Evolutionary conservation across 306 rosid species (phyloP).

Genomic region (Inga laurina): DNA sequence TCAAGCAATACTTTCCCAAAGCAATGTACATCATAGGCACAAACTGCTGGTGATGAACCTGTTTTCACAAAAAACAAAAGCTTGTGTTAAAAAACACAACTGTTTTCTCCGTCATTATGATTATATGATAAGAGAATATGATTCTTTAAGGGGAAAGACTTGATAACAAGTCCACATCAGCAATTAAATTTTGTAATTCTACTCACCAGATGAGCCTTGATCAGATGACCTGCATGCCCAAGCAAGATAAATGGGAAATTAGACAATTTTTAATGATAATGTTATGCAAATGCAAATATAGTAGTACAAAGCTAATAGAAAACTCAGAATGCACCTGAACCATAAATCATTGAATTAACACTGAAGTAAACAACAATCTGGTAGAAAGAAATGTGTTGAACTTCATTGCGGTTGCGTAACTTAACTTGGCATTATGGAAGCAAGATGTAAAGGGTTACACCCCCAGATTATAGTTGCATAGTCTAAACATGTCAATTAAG

Average conservation of each 20-base stretch:
- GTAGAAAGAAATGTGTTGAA: neutral
- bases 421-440: neutral
- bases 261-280: constrained; percentile 16
- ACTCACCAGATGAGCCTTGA: constrained; percentile 77
- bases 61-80: constrained; percentile 39
- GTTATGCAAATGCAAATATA: constrained; percentile 8
- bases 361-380: neutral
- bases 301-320: constrained; percentile 6
- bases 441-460: neutral
- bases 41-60: constrained; percentile 70
- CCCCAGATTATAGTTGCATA: neutral
- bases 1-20: constrained; percentile 93
- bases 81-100: constrained; percentile 20
- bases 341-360: constrained; percentile 2
- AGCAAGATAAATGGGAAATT: constrained; percentile 33
- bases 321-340: constrained; percentile 18
- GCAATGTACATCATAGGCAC: constrained; percentile 90
- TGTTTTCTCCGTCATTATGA: neutral
- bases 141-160: constrained; percentile 16
- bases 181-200: constrained; percentile 21
- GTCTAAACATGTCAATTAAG: neutral
- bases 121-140: neutral
- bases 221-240: constrained; percentile 66
- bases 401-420: neutral
- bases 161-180: constrained; percentile 6